Base-by-base conservation (phyloP, 345 rosid species). In the Kandelia obovata region DNA sequence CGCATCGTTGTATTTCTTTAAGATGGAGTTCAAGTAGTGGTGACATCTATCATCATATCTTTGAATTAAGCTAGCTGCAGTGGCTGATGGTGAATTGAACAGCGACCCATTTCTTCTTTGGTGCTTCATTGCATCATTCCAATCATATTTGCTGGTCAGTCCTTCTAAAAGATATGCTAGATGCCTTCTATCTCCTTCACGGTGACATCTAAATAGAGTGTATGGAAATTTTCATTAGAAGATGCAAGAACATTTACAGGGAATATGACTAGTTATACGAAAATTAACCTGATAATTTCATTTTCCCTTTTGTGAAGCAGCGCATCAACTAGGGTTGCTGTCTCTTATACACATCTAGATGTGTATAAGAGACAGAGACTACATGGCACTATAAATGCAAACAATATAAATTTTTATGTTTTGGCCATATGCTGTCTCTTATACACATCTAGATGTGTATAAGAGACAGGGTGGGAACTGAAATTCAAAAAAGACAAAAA, bases 1-100 rank as follows among this genome's bases (percentile, higher is more conserved):
- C 32, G 63, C 39, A 19, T 43, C 27, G 1, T 35, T 21, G 28
- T 21, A 66, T 25, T 6, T 20, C 27, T 73, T 15, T 0, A 66
- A 26, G 28, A 67, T 17, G 0, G 71, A 52, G 9, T 37, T 26
- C 65, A 73, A 61, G 32, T 66, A 73, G 15, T 9, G 17, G 30
- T 56, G 28, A 46, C 60, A 73, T 32, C 53, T 61, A 19, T 35
- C 66, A 28, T 73, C 67, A 2, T n/a, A 26, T 32, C 27, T 58
- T n/a, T 67, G 71, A 21, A 60, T 2, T 21, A 66, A 28, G 37
- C 71, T 64, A n/a, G 71, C 57, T 0, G 76, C 76, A 19, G 76
- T 73, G 21, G 76, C 23, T 4, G 76, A 67, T 11, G 71, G 67
- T 17, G 71, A 71, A 64, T 61, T 60, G 61, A 61, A 60, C 9